Base-by-base conservation (phyloP, 1,139 yeast species). In the Pichia sp. region DNA sequence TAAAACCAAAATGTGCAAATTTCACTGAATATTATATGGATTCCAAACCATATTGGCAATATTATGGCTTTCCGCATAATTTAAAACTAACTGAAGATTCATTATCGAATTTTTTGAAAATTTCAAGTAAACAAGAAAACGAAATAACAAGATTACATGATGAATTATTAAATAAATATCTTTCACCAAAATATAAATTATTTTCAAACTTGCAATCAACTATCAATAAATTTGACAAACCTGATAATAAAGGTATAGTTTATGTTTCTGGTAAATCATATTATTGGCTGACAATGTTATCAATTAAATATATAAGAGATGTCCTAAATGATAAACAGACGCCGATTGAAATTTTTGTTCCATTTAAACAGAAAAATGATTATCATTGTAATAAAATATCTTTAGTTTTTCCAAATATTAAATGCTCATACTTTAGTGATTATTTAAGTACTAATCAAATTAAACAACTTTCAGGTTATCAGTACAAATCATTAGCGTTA, bases 401-500 rank as follows among this genome's bases (percentile, higher is more conserved):
- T 5, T 35, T 52, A 34, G 61, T 59, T 7, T 63, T 53, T 39
- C 34, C 52, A 3, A 55, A 58, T 34, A 53, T 62, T 6, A 53
- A 56, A 31, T 63, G 66, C 46, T 54, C 60, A n/a, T 61, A 59
- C 49, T 61, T 63, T 46, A 52, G 54, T 42, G 53, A 60, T 29
- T 57, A 54, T 46, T 36, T 62, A 27, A 46, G 60, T n/a, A 39
- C 43, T 3, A 39, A 45, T 8, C 47, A 51, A 7, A 39, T 62
- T 8, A 29, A 49, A 2, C 35, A 40, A 9, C 8, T 60, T 34
- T 42, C 51, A 29, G 85, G 87, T 0, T 83, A 74, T 59, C 89
- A 83, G 65, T 78, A 72, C 60, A 83, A 83, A 61, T 73, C 79
- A 66, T 68, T 83, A 54, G 88, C 88, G 0, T 58, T 83, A 40